Base-by-base conservation (phyloP, 78 protist species). In the Speleostelium caveatum region DNA sequence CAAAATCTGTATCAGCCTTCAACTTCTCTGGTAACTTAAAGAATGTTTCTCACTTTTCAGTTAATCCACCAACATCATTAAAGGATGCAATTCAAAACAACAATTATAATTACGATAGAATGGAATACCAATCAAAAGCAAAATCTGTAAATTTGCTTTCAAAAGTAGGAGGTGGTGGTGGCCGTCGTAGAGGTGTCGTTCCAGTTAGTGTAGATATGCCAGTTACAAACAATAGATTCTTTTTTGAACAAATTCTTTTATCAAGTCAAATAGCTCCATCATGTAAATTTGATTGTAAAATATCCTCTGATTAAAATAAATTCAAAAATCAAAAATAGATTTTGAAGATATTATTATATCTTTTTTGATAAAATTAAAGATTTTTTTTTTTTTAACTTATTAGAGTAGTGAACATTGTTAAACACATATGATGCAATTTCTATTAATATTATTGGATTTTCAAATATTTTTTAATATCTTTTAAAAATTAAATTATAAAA, bases 191-290 rank as follows among this genome's bases (percentile, higher is more conserved):
- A n/a, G 89, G 89, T 60, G 73, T 69, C 0, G 61, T 83, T 14
- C 91, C 91, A 59, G 91, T 83, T 16, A 17, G 17, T 3, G 61
- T 83, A n/a, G 71, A 68, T 7, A 83, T 67, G 63, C 79, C 79
- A 32, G 28, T 22, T 8, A 83, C 91, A n/a, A 16, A 7, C 7
- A 30, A 69, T 12, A 41, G 39, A 26, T 24, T 26, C 24, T 33
- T 6, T 22, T 83, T 71, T 41, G 79, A 83, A 69, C 91, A 83
- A 69, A 83, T 83, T 69, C 68, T 83, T 19, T 26, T 83, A 21
- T 42, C 60, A 28, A 76, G 88, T 66, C 73, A 59, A 16, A 83
- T 59, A 33, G 79, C 55, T 83, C 75, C 69, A 4, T n/a, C 26
- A 6, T 36, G 38, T 36, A 10, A 30, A 21, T 69, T 83, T 42